Conservation (phyloP, 169 alveolate species). For the Cryptosporidium sp. region DNA sequence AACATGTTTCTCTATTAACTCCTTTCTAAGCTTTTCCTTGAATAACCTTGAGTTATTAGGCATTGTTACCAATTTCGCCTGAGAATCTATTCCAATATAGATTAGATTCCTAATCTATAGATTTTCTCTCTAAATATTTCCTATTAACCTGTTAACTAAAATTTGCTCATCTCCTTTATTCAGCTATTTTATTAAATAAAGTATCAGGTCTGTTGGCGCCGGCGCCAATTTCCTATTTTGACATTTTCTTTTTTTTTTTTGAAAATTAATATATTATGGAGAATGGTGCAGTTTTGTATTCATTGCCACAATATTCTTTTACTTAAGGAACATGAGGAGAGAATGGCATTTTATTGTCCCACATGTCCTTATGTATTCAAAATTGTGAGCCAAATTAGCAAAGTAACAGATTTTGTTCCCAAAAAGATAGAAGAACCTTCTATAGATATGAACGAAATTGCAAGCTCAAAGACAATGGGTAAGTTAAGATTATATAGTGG, state of each 20-base stretch:
- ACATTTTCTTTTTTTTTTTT: background rate
- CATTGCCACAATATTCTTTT: conserved; percentile 79
- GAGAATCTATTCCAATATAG: no score
- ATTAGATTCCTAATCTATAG: background rate
- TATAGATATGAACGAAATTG: conserved; percentile 44
- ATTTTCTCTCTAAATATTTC: background rate
- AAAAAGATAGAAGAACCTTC: conserved; percentile 75
- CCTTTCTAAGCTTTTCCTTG: conserved; percentile 33
- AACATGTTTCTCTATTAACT: conserved; percentile 58
- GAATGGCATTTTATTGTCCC: conserved; percentile 83
- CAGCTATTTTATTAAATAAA: background rate
- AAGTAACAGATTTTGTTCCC: conserved; percentile 73
- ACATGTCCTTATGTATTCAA: conserved; percentile 88
- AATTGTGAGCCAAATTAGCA: conserved; percentile 76
- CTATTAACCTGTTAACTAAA: background rate
- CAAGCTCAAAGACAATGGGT: conserved; percentile 70
- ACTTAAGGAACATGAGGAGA: conserved; percentile 71
- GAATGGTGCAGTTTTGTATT: conserved; percentile 80
- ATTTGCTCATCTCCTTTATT: background rate
- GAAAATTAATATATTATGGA: background rate
- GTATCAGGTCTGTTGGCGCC: background rate
- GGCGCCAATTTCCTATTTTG: conserved; percentile 10
- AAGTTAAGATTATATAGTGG: background rate
- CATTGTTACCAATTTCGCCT: background rate
- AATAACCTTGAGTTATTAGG: background rate